These are phyloP conservation scores for Crithidia thermophila DNA, from an alignment of 208 protist genomes.

Conservation along the genomic window DNA sequence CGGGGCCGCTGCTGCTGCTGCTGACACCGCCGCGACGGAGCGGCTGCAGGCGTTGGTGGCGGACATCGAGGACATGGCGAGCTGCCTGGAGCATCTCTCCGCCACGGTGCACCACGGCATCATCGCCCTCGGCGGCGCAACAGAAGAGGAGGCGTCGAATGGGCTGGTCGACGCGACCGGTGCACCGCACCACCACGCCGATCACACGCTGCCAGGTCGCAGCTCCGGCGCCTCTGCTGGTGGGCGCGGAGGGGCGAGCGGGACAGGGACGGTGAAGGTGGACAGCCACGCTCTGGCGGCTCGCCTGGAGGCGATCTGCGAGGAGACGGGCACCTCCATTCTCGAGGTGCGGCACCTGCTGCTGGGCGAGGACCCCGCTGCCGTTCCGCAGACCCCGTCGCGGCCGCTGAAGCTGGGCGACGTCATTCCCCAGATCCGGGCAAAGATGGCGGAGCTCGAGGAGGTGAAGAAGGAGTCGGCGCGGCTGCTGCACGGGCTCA, in stretches of 20 bases:
- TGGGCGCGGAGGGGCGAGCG: background rate
- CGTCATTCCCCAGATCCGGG: slow-evolving; percentile 33
- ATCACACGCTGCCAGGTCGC: background rate
- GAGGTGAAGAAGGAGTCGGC: slow-evolving; percentile 44
- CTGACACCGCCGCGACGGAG: slow-evolving; percentile 1
- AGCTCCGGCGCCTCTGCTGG: background rate
- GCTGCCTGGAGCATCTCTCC: slow-evolving; percentile 26
- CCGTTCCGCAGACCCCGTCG: background rate
- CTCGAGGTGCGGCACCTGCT: slow-evolving; percentile 40
- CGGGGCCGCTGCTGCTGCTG: background rate
- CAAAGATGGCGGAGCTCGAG: slow-evolving; percentile 49
- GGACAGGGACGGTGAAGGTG: background rate
- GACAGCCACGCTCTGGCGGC: slow-evolving; percentile 6
- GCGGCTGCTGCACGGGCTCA: slow-evolving; percentile 39
- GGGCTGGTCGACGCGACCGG: slow-evolving; percentile 6
- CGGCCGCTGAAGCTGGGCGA: slow-evolving; percentile 30
- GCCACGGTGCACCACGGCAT: slow-evolving; percentile 36
- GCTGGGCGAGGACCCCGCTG: slow-evolving; percentile 9
- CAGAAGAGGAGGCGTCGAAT: background rate
- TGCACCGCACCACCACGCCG: background rate
- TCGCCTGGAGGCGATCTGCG: slow-evolving; percentile 36
- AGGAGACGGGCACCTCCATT: slow-evolving; percentile 41
- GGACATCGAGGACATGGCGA: slow-evolving; percentile 28
- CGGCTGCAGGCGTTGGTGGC: slow-evolving; percentile 15
- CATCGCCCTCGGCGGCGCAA: slow-evolving; percentile 20